These are phyloP conservation scores for Colletotrichum godetiae DNA, from an alignment of 2,329 filamentous ascomycete species.

Conservation along the genomic window DNA sequence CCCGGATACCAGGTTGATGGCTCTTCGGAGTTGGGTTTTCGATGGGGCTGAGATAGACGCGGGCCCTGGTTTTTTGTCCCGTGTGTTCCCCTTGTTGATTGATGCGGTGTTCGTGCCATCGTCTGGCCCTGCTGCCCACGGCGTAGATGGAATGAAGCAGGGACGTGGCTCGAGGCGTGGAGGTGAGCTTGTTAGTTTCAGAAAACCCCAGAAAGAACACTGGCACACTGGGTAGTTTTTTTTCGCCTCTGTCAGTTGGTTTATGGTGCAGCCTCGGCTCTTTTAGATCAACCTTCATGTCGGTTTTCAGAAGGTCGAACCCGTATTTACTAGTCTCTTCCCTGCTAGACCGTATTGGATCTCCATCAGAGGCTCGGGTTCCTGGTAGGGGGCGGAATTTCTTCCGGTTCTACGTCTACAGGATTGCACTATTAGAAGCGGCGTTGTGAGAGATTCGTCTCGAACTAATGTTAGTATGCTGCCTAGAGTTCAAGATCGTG, in stretches of 20 bases:
- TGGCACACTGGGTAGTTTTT: background rate
- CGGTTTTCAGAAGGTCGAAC: background rate
- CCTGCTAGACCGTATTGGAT: background rate
- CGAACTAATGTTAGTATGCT: no score
- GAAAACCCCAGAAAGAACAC: background rate
- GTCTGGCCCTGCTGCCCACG: background rate
- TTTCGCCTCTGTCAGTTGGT: background rate
- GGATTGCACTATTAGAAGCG: background rate
- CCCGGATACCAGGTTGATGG: background rate
- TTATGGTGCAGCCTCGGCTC: background rate
- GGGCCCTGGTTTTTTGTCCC: background rate
- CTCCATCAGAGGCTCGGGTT: background rate
- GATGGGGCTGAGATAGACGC: background rate
- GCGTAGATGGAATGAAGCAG: background rate
- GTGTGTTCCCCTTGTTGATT: background rate
- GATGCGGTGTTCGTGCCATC: background rate
- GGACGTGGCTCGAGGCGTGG: background rate
- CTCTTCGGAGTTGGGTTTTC: background rate
- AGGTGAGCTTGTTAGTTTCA: background rate
- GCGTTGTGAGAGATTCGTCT: background rate
- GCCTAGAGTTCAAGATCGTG: no score
- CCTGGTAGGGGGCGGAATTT: background rate
- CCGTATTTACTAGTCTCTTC: background rate
- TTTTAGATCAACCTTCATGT: no score
- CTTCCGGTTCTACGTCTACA: background rate